phyloP scores from a whole-genome alignment of 2,329 filamentous ascomycete species.

The Amesomyces nigricolor region DNA sequence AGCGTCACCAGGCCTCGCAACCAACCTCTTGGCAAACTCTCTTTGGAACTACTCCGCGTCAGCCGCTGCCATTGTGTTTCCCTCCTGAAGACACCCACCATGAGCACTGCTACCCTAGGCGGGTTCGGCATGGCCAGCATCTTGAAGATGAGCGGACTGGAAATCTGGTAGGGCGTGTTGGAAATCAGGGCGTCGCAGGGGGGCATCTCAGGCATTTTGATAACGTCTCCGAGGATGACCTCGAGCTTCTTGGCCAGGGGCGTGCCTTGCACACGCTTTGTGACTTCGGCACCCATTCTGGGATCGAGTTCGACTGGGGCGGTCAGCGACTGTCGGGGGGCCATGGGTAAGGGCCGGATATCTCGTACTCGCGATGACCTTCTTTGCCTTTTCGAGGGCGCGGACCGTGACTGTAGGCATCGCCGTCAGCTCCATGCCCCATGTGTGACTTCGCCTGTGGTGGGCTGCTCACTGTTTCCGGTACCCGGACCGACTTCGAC shows the following conservation, averaged over 20 bases:
- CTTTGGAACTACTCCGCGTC: slow-evolving; percentile 59
- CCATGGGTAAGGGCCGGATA: neutral
- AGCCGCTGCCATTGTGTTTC: slow-evolving; percentile 40
- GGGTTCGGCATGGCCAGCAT: slow-evolving; percentile 76
- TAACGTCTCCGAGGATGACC: slow-evolving; percentile 84
- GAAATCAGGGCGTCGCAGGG: slow-evolving; percentile 63
- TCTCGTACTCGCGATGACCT: slow-evolving; percentile 51
- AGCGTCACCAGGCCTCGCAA: slow-evolving; percentile 64
- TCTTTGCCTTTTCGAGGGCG: slow-evolving; percentile 82
- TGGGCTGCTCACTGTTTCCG: slow-evolving; percentile 59
- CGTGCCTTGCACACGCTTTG: slow-evolving; percentile 85
- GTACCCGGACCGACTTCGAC: slow-evolving; percentile 90
- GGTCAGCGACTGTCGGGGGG: slow-evolving; percentile 40
- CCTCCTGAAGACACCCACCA: slow-evolving; percentile 18
- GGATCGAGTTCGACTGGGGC: slow-evolving; percentile 81
- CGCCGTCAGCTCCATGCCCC: slow-evolving; percentile 20
- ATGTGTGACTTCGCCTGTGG: no score
- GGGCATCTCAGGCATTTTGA: slow-evolving; percentile 68
- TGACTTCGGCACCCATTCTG: slow-evolving; percentile 91
- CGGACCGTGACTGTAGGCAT: slow-evolving; percentile 79
- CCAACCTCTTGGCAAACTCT: slow-evolving; percentile 86
- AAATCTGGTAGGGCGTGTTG: slow-evolving; percentile 77
- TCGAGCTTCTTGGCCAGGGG: slow-evolving; percentile 79
- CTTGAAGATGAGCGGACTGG: slow-evolving; percentile 81
- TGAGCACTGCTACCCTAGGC: slow-evolving; percentile 75